Evolutionary conservation across 495 filamentous ascomycete genomes (phyloP).

Genomic region (Massariosphaeria phaeospora): DNA sequence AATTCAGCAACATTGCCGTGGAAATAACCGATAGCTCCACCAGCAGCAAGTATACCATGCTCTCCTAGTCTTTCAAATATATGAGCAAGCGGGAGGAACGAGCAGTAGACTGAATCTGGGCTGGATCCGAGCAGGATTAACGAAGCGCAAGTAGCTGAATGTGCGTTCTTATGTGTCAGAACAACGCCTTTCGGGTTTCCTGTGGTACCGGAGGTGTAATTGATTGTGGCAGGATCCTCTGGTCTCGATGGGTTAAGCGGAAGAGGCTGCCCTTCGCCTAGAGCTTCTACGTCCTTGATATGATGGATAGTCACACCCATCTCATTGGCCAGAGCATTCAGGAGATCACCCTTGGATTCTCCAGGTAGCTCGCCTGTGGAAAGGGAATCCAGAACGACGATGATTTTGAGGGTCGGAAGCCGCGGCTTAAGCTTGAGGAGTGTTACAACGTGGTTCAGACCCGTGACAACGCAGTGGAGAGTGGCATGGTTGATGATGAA

Average conservation of each 20-base stretch:
- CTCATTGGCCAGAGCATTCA: constrained; percentile 67
- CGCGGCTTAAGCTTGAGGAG: constrained; percentile 77
- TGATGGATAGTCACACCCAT: constrained; percentile 71
- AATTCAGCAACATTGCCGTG: constrained; percentile 85
- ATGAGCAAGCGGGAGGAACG: constrained; percentile 91
- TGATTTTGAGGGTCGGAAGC: constrained; percentile 76
- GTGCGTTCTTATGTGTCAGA: constrained; percentile 74
- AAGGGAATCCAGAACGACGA: constrained; percentile 83
- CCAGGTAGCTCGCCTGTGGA: constrained; percentile 73
- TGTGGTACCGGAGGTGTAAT: constrained; percentile 96
- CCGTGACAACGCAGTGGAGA: constrained; percentile 69
- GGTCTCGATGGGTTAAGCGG: constrained; percentile 64
- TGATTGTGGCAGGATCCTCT: constrained; percentile 83
- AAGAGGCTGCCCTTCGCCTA: constrained; percentile 64
- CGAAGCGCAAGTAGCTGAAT: constrained; percentile 62
- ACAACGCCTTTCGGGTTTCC: constrained; percentile 92
- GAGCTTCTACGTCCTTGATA: constrained; percentile 68
- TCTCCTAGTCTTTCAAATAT: constrained; percentile 86
- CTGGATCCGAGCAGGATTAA: constrained; percentile 49
- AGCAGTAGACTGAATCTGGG: constrained; percentile 59
- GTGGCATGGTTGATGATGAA: constrained; percentile 91
- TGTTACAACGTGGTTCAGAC: constrained; percentile 77
- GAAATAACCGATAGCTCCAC: constrained; percentile 83
- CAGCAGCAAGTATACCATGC: constrained; percentile 66
- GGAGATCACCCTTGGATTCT: constrained; percentile 68